phyloP scores from a whole-genome alignment of 1,284 basidiomycete genomes.

The Boletellus sp. region DNA sequence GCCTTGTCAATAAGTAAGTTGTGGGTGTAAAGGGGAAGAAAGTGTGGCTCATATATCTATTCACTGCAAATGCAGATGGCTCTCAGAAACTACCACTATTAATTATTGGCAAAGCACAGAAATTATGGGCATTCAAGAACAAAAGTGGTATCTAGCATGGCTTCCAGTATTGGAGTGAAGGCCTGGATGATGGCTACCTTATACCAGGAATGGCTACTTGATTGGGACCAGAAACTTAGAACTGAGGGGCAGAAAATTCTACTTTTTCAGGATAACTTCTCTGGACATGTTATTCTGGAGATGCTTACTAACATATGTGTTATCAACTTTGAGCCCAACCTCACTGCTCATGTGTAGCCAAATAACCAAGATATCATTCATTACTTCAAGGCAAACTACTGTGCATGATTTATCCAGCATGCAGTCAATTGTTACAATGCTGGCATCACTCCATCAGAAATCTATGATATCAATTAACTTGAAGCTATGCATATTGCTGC shows the following conservation, averaged over 20 bases:
- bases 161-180: constrained; percentile 25
- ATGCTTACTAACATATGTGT: neutral
- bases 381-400: neutral
- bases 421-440: neutral
- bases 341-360: neutral
- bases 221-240: constrained; percentile 1
- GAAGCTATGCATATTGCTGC: neutral
- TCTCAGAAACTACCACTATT: constrained; percentile 19
- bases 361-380: constrained; percentile 1
- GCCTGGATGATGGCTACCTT: neutral
- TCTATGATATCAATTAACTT: constrained; percentile 1
- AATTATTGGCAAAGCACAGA: constrained; percentile 24
- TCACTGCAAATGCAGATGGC: constrained; percentile 24
- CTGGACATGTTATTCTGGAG: neutral
- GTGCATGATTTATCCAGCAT: neutral
- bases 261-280: constrained; percentile 3
- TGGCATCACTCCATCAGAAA: neutral
- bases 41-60: constrained; percentile 14
- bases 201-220: constrained; percentile 8
- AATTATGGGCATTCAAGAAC: constrained; percentile 19
- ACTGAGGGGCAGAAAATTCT: neutral
- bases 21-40: neutral
- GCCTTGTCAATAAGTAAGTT: neutral
- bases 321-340: neutral
- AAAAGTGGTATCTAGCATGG: constrained; percentile 14